Evolutionary conservation across 768 basidiomycete species (phyloP).

Genomic region (Cubamyces lactineus): DNA sequence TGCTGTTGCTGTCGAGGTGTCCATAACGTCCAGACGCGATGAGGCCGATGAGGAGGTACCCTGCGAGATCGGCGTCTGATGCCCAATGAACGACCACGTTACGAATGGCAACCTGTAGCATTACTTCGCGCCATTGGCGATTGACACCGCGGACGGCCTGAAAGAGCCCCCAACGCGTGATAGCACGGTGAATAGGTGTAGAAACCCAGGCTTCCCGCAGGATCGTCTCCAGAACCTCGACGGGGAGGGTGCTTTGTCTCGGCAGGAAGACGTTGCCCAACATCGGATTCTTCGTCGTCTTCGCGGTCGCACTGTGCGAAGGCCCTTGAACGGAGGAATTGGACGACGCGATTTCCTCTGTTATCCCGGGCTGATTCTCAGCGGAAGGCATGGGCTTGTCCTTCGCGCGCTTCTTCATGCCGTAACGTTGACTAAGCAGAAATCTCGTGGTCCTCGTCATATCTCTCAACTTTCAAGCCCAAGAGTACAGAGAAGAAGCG

Average conservation of each 20-base stretch:
- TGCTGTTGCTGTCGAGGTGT: too few species aligned
- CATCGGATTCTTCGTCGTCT: not conserved
- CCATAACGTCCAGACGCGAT: too few species aligned
- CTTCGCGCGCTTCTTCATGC: not conserved
- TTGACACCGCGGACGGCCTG: not conserved
- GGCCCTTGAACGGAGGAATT: not conserved
- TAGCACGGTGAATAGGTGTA: not conserved
- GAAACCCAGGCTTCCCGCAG: not conserved
- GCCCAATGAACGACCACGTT: not conserved
- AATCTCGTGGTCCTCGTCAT: conserved; percentile 1
- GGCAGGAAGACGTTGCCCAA: not conserved
- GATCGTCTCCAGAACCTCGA: not conserved
- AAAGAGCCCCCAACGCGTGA: conserved; percentile 1
- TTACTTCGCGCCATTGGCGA: not conserved
- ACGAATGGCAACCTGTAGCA: not conserved
- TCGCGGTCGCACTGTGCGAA: too few species aligned
- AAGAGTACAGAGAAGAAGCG: not conserved
- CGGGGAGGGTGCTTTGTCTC: not conserved
- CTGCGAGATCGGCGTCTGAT: not conserved
- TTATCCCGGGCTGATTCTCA: not conserved
- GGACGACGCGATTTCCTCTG: not conserved
- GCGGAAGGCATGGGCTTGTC: not conserved
- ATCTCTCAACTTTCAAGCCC: not conserved
- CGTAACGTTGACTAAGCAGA: conserved; percentile 2
- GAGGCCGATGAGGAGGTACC: not conserved